A percentile compares a stretch with the other conserved stretches of the same genome.
Conservation (phyloP, 495 filamentous ascomycete genomes). For the Talaromyces liani region DNA sequence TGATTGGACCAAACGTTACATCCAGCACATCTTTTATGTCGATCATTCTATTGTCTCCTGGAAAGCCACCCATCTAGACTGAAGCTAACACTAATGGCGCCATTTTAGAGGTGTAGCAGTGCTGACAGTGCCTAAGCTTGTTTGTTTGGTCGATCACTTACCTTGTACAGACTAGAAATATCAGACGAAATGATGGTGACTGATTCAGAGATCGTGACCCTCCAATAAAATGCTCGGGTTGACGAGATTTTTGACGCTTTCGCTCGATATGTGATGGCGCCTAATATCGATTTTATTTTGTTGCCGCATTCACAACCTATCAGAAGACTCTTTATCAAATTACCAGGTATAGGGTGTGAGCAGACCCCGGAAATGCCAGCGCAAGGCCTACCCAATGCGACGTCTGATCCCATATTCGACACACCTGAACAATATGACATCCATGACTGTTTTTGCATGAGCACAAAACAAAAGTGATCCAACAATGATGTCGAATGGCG, state of each 20-base stretch:
- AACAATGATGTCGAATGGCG: not conserved
- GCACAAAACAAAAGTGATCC: not conserved
- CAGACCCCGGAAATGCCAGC: not conserved
- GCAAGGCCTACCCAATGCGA: not conserved
- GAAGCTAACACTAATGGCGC: constrained; percentile 5
- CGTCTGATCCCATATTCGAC: not conserved
- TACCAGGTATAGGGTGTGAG: not conserved
- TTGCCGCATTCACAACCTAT: not conserved
- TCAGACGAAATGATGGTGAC: not conserved
- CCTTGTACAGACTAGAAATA: not conserved
- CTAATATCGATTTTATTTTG: not conserved
- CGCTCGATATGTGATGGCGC: not conserved
- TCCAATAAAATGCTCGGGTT: not conserved
- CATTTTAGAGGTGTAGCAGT: not conserved
- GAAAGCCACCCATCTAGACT: not conserved
- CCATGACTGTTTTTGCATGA: not conserved
- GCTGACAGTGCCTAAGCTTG: constrained; percentile 1
- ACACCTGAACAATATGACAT: not conserved
- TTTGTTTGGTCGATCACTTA: not conserved
- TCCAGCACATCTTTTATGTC: not conserved
- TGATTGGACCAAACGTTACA: constrained; percentile 3
- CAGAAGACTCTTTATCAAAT: not conserved
- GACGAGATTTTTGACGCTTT: not conserved
- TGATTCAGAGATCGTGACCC: not conserved
- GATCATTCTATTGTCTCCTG: not conserved